Base-by-base conservation (phyloP, 352 stramenopile genomes). In the Phytophthora idaei region DNA sequence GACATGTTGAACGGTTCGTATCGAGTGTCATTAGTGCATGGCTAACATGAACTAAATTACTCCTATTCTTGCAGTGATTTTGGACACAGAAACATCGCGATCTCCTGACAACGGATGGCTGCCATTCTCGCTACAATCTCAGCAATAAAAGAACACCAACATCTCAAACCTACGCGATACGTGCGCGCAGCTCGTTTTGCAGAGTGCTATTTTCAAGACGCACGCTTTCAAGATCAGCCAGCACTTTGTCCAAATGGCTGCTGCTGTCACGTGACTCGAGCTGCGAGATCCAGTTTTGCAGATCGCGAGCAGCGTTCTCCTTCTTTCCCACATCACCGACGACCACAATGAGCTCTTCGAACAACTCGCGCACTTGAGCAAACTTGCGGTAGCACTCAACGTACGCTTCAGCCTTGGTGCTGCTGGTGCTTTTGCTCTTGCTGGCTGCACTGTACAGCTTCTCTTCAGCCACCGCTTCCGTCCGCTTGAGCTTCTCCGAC, bases 331-430 rank as follows among this genome's bases (percentile, higher is more conserved):
- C 78, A 36, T 93, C 82, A 1, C 73, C 69, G 5, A 92, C 63
- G 27, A 87, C 75, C 25, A 76, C 8, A 37, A 97, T 83, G 12
- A 96, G 73, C 59, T 93, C 79, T 46, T 97, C 89, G 51, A 95
- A 97, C 32, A 95, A 63, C 60, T 95, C 82, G 8, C 89, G 81
- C 27, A 97, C 78, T 39, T 87, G 71, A 1, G 83, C 86, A 59
- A 97, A 94, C 58, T 92, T 89, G 49, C 87, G 85, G 56, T 96
- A 96, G 60, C 85, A 94, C 53, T 93, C 88, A 17, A 96, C 64
- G 60, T 91, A 90, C n/a, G 71, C 66, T 3, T 71, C 62, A 9
- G 61, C 31, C 29, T 73, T 74, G 2, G 68, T 57, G 53, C 61
- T 80, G 21, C 29, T 65, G 7, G 50, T 56, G 3, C 12, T 64